Conservation (phyloP, 176 grass and related monocot genomes). For the Carex pumila region DNA sequence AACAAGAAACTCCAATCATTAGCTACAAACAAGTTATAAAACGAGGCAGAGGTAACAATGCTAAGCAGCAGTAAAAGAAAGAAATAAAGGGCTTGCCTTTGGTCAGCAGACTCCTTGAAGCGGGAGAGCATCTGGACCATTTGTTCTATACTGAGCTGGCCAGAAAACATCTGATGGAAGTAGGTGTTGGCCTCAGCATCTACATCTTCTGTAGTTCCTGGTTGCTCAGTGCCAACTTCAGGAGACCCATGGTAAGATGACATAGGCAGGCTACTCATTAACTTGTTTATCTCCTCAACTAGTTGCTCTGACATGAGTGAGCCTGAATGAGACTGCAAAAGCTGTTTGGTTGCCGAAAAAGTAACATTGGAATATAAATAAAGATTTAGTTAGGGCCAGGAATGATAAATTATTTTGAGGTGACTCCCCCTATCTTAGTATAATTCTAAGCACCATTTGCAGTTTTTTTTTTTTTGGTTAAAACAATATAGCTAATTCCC, state of each 20-base stretch:
- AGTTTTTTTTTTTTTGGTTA: background rate
- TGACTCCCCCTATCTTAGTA: background rate
- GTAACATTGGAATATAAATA: background rate
- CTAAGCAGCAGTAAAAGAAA: background rate
- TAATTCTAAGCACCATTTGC: constrained; percentile 8
- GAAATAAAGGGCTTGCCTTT: constrained; percentile 38
- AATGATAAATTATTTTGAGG: background rate
- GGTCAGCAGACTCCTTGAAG: constrained; percentile 86
- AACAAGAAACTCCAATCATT: constrained; percentile 9
- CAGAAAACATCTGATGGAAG: constrained; percentile 96
- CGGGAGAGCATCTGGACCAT: constrained; percentile 89
- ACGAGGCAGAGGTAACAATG: background rate
- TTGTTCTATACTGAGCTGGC: constrained; percentile 59
- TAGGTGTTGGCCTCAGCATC: constrained; percentile 64
- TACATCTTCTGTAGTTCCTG: constrained; percentile 56
- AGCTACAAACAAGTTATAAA: background rate
- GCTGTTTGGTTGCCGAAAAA: constrained; percentile 26
- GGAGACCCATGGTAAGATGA: constrained; percentile 36
- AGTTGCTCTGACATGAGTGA: constrained; percentile 53
- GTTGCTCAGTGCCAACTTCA: constrained; percentile 32
- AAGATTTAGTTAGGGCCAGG: background rate
- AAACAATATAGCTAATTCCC: constrained; percentile 5
- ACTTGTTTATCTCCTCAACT: constrained; percentile 68
- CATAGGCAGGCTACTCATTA: constrained; percentile 32
- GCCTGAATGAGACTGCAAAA: constrained; percentile 62